Evolutionary conservation across 2,329 filamentous ascomycete species (phyloP), one percentile per base, ranked within the genome.

Genomic region (Harringtonia aguacate): DNA sequence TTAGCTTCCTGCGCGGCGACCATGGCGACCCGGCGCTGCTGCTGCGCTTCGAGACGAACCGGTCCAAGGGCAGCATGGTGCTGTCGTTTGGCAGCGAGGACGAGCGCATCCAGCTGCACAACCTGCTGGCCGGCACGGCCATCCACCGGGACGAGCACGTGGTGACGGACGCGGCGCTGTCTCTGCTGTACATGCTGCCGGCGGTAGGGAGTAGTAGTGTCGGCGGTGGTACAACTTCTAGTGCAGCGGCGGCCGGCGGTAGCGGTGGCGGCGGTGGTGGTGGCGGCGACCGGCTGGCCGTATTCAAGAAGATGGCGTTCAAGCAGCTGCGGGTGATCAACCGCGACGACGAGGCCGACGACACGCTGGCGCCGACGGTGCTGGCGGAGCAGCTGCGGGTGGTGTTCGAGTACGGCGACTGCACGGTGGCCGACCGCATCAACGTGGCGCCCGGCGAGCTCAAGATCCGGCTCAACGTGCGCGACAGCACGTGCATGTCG

Each of bases 351-450:
- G 73, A 77, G 17, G 66, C 73, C 33, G 79, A 80, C 41, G 77
- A 79, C 29, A 43, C 36, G 2, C 67, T 71, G 29, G 69, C 78
- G 1, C 73, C 76, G 3, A 86, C 84, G 0, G 79, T 94, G 24
- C 70, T 89, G 43, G 86, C 86, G 0, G 83, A 92, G 55, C 76
- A 75, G 52, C 65, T 95, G 48, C 77, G 87, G 24, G 71, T 94
- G 17, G 73, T 94, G 43, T 70, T 86, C 28, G 80, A 87, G 46
- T 86, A 84, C 51, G 77, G 83, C 48, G 79, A 81, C 52, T 86
- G 87, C 39, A 86, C 81, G 35, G 68, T 94, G 15, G 86, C 85
- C 2, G 89, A 95, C 62, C 77, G 88, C 31, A 71, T 95, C 56
- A 94, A 94, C 53, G 70, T 94, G 54, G 81, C 73, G 2, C 81